phyloP scores from a whole-genome alignment of 768 basidiomycete genomes.

The Tylopilus plumbeoviolaceoides region DNA sequence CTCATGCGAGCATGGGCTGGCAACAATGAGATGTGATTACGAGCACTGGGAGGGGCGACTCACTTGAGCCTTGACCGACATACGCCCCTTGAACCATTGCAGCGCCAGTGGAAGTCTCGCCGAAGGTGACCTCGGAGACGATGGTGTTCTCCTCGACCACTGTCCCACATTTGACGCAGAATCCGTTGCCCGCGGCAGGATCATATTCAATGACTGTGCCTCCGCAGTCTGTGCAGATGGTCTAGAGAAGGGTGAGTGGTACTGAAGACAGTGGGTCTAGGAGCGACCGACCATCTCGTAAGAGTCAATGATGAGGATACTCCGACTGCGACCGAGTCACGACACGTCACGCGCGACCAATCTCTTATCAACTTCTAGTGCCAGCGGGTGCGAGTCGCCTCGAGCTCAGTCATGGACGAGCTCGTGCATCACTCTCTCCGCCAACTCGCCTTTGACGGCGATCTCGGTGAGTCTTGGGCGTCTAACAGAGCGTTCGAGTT shows the following conservation, averaged over 20 bases:
- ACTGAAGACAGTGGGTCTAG: background rate
- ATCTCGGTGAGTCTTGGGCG: conserved; percentile 64
- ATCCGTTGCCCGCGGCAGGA: conserved; percentile 77
- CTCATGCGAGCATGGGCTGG: conserved; percentile 79
- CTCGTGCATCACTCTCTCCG: conserved; percentile 80
- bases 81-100: conserved; percentile 95
- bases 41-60: conserved; percentile 29
- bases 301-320: background rate
- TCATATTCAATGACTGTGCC: conserved; percentile 86
- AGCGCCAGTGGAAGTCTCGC: conserved; percentile 88
- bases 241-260: conserved; percentile 31
- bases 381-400: too few relatives aligned
- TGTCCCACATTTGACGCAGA: conserved; percentile 82
- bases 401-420: conserved; percentile 80
- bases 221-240: conserved; percentile 72
- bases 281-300: conserved; percentile 16
- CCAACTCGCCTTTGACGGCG: conserved; percentile 87
- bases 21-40: background rate
- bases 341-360: background rate
- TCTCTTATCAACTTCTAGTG: conserved; percentile 9
- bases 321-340: background rate
- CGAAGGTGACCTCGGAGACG: conserved; percentile 91
- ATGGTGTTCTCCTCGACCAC: conserved; percentile 93
- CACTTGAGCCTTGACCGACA: conserved; percentile 88
- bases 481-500: conserved; percentile 32